A percentile compares a stretch with the other conserved stretches of the same genome.
phyloP scores from a whole-genome alignment of 805 yeast species.

The Sugiyamaella floridensis region DNA sequence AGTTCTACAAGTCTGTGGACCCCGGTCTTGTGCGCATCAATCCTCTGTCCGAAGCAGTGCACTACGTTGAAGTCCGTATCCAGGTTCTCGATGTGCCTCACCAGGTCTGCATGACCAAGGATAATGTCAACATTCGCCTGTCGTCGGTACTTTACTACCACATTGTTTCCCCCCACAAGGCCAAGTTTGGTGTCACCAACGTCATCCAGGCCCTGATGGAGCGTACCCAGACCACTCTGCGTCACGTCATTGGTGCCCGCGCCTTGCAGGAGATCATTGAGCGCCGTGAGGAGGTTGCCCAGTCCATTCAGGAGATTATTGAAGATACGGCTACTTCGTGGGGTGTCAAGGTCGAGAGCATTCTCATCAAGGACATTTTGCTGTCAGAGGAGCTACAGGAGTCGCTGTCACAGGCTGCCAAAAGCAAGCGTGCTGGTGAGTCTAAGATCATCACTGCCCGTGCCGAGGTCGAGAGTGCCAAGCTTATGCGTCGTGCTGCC shows the following conservation, averaged over 20 bases:
- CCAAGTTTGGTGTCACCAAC: constrained; percentile 49
- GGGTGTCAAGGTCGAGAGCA: constrained; percentile 66
- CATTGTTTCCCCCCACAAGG: constrained; percentile 60
- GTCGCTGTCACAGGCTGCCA: constrained; percentile 66
- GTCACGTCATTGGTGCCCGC: constrained; percentile 65
- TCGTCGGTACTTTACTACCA: constrained; percentile 64
- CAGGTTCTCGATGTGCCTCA: constrained; percentile 58
- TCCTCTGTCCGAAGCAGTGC: constrained; percentile 53
- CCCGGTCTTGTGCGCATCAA: constrained; percentile 63
- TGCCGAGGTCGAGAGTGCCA: constrained; percentile 71
- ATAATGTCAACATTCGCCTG: constrained; percentile 54
- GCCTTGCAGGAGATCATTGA: constrained; percentile 65
- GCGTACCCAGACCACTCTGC: constrained; percentile 64
- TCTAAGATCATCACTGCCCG: constrained; percentile 66
- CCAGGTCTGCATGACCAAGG: constrained; percentile 65
- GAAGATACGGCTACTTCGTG: constrained; percentile 56
- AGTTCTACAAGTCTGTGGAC: constrained; percentile 55
- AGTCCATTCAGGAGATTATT: constrained; percentile 53
- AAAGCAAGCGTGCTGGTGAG: constrained; percentile 69
- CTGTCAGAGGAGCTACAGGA: constrained; percentile 49
- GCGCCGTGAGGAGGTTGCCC: constrained; percentile 64
- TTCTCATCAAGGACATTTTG: constrained; percentile 58
- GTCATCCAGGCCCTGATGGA: constrained; percentile 52
- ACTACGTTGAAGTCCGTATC: constrained; percentile 46
- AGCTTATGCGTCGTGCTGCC: constrained; percentile 71